Conservation (phyloP, 768 basidiomycete species). For the Hygrocybe punicea region DNA sequence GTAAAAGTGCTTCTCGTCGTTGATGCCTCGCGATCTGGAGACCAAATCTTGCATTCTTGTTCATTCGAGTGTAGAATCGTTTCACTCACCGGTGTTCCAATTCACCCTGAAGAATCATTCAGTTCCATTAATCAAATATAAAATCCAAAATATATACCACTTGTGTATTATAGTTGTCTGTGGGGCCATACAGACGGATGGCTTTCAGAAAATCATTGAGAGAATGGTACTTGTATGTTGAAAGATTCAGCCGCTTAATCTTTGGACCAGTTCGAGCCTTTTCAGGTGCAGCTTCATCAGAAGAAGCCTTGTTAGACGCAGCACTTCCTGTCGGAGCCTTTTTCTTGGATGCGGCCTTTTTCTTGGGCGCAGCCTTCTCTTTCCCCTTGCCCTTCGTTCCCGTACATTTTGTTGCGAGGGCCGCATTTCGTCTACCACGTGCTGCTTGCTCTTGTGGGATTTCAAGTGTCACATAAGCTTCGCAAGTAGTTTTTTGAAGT, state of each 20-base stretch:
- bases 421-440: slow-evolving; percentile 16
- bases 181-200: slow-evolving; percentile 34
- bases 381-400: neutral
- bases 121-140: neutral
- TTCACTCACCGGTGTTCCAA: slow-evolving; percentile 35
- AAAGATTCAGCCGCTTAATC: slow-evolving; percentile 27
- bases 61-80: slow-evolving; percentile 29
- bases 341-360: slow-evolving; percentile 28
- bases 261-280: slow-evolving; percentile 7
- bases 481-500: slow-evolving; percentile 27
- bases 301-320: slow-evolving; percentile 7
- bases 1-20: slow-evolving; percentile 7
- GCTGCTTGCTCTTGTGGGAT: slow-evolving; percentile 38
- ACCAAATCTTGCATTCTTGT: slow-evolving; percentile 19
- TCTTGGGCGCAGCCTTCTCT: too few relatives aligned
- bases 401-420: neutral
- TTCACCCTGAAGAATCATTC: slow-evolving; percentile 30
- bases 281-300: slow-evolving; percentile 8
- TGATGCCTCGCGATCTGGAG: slow-evolving; percentile 22
- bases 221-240: slow-evolving; percentile 39
- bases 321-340: slow-evolving; percentile 20
- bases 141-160: slow-evolving; percentile 27
- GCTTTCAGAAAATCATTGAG: slow-evolving; percentile 33
- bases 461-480: slow-evolving; percentile 28
- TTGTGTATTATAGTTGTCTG: slow-evolving; percentile 42